A percentile compares a stretch with the other conserved stretches of the same genome.
These are phyloP conservation scores for Apiospora marii DNA, from an alignment of 2,329 filamentous ascomycete genomes.

Conservation along the genomic window DNA sequence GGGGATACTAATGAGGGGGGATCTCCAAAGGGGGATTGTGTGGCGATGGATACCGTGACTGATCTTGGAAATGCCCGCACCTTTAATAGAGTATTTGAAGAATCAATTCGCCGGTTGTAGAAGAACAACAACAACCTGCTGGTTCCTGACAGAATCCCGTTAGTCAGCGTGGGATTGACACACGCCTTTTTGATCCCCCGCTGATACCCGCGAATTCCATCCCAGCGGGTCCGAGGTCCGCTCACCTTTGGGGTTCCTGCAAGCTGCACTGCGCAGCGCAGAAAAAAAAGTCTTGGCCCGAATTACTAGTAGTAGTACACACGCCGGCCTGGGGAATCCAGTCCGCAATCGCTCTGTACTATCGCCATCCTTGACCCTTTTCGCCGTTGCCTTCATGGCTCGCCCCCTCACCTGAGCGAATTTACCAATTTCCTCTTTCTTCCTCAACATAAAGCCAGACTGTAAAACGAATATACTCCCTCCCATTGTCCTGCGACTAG, in stretches of 20 bases:
- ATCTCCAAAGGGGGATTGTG: neutral
- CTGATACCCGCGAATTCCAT: slow-evolving; percentile 19
- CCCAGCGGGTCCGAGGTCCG: slow-evolving; percentile 8
- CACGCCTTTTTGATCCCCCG: neutral
- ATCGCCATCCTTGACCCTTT: slow-evolving; percentile 12
- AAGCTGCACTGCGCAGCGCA: neutral
- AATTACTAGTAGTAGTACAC: neutral
- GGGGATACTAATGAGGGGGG: neutral
- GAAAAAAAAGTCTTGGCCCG: slow-evolving; percentile 22
- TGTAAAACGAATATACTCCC: neutral
- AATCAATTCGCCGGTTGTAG: neutral
- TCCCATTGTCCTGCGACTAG: slow-evolving; percentile 19
- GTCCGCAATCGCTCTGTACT: slow-evolving; percentile 15
- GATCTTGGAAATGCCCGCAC: too few species aligned
- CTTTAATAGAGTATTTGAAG: neutral
- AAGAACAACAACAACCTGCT: neutral
- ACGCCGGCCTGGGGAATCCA: slow-evolving; percentile 11
- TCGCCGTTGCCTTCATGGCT: slow-evolving; percentile 17
- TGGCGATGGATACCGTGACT: neutral
- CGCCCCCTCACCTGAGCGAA: slow-evolving; percentile 27
- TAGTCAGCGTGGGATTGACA: slow-evolving; percentile 11
- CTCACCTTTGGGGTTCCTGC: slow-evolving; percentile 9
- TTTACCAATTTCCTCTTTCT: neutral
- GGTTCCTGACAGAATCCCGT: neutral
- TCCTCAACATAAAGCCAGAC: neutral